These are phyloP conservation scores for Thielaviopsis punctulata DNA, from an alignment of 2,329 filamentous ascomycete genomes.

Conservation along the genomic window DNA sequence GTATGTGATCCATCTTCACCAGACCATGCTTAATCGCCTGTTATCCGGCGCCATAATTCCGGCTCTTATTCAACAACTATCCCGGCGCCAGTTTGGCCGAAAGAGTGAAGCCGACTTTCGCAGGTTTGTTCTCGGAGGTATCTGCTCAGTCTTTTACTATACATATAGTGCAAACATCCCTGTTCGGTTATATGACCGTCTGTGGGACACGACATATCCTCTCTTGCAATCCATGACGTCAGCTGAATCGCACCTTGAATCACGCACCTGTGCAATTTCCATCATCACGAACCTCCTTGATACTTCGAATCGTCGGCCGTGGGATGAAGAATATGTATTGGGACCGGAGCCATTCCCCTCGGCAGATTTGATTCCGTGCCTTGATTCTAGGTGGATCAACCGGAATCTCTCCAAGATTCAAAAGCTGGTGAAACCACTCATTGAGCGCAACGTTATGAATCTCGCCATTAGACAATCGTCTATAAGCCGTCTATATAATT, in stretches of 20 bases:
- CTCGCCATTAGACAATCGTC: slow-evolving; percentile 42
- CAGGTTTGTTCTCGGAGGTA: slow-evolving; percentile 44
- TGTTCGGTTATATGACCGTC: slow-evolving; percentile 48
- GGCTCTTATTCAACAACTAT: slow-evolving; percentile 9
- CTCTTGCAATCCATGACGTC: slow-evolving; percentile 15
- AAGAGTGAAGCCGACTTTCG: slow-evolving; percentile 42
- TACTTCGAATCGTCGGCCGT: slow-evolving; percentile 39
- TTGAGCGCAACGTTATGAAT: slow-evolving; percentile 44
- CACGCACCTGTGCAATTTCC: slow-evolving; percentile 40
- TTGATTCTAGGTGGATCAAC: slow-evolving; percentile 79
- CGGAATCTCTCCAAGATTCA: slow-evolving; percentile 52
- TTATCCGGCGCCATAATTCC: slow-evolving; percentile 12
- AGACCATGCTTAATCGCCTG: slow-evolving; percentile 40
- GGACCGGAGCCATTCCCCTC: slow-evolving; percentile 40
- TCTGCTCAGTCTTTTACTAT: slow-evolving; percentile 73
- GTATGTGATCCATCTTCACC: slow-evolving; percentile 51
- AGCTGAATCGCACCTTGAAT: slow-evolving; percentile 13
- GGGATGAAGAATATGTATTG: slow-evolving; percentile 57
- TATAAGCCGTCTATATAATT: slow-evolving; percentile 13
- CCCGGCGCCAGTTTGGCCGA: slow-evolving; percentile 5
- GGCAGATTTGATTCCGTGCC: slow-evolving; percentile 57
- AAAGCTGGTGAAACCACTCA: slow-evolving; percentile 37
- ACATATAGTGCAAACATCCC: slow-evolving; percentile 54
- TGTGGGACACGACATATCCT: slow-evolving; percentile 63
- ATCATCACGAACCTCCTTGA: slow-evolving; percentile 56